phyloP scores from a whole-genome alignment of 148 eudicot species.

The Amaranthus palmeri region DNA sequence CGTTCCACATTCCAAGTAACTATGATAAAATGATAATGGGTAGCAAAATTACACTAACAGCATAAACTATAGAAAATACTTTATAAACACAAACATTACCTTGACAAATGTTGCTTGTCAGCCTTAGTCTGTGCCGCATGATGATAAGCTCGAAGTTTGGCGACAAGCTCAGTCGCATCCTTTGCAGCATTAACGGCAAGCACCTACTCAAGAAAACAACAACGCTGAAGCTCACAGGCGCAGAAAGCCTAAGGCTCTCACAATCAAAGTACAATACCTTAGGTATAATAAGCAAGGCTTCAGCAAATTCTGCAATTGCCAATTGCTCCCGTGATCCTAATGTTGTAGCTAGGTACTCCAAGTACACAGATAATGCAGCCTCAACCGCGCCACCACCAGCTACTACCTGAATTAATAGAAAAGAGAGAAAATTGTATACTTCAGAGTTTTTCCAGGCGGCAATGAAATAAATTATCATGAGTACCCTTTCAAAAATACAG shows the following conservation, averaged over 20 bases:
- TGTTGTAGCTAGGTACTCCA: constrained; percentile 93
- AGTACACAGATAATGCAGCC: constrained; percentile 83
- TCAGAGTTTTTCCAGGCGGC: too few species aligned
- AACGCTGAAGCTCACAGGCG: background rate
- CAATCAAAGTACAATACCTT: constrained; percentile 46
- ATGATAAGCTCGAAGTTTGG: constrained; percentile 87
- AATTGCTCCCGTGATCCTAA: constrained; percentile 94
- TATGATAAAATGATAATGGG: background rate
- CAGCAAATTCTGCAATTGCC: constrained; percentile 97
- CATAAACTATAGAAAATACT: background rate
- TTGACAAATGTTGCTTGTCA: constrained; percentile 80
- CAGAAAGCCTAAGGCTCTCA: background rate
- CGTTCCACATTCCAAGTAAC: too few species aligned
- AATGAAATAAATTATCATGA: too few species aligned
- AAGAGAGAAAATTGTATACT: background rate
- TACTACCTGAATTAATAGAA: constrained; percentile 57
- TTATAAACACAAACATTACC: constrained; percentile 37
- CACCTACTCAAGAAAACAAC: constrained; percentile 41
- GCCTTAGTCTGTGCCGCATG: constrained; percentile 92
- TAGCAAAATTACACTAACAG: background rate
- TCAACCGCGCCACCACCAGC: constrained; percentile 99
- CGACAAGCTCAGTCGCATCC: constrained; percentile 88
- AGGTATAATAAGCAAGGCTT: constrained; percentile 80
- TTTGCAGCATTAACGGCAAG: constrained; percentile 96
- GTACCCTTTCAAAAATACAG: too few species aligned